Percentiles rank a stretch among this genome's conserved stretches.
Conservation (phyloP, 345 rosid species). For the Reutealis trisperma region DNA sequence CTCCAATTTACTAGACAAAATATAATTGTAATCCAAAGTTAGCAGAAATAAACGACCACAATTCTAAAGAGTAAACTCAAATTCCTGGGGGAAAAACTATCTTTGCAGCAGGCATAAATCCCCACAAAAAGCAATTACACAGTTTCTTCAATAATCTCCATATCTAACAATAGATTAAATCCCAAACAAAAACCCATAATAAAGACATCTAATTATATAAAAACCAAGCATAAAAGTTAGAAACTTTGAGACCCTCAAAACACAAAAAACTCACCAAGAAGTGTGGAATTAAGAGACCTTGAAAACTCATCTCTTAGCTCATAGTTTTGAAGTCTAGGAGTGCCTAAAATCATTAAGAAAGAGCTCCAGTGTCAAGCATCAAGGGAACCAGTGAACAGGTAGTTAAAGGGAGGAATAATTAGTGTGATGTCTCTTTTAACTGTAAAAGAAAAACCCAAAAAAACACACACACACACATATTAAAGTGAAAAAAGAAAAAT, state of each 20-base stretch:
- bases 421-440: constrained; percentile 28
- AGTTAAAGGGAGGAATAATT: constrained; percentile 29
- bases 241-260: constrained; percentile 31
- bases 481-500: constrained; percentile 21
- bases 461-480: constrained; percentile 7
- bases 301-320: constrained; percentile 40
- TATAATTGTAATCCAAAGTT: background rate
- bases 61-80: background rate
- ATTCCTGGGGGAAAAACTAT: background rate
- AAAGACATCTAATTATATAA: background rate
- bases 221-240: constrained; percentile 10
- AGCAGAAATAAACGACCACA: constrained; percentile 5
- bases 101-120: constrained; percentile 1
- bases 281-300: constrained; percentile 10
- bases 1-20: background rate
- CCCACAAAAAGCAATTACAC: constrained; percentile 7
- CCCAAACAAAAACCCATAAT: constrained; percentile 7
- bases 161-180: constrained; percentile 19
- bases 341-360: constrained; percentile 47
- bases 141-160: background rate
- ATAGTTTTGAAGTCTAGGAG: constrained; percentile 28
- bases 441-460: constrained; percentile 13
- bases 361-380: constrained; percentile 63
- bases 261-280: constrained; percentile 31
- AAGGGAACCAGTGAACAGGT: constrained; percentile 55